Evolutionary conservation across 2,329 filamentous ascomycete genomes (phyloP), one percentile per base, ranked within the genome.

Genomic region (Penicillium sp.): DNA sequence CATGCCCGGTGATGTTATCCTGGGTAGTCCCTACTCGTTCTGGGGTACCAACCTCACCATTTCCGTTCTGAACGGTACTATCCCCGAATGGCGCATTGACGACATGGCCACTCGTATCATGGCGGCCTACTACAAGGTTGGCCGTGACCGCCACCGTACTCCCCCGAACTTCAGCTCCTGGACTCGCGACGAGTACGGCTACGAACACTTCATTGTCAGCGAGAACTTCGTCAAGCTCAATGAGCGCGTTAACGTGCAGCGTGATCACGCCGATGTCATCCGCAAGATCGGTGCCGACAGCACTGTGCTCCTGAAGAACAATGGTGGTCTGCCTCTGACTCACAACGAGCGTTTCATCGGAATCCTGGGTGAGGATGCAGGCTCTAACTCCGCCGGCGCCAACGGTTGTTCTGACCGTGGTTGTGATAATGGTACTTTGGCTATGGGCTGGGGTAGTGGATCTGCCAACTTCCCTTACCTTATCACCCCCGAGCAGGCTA

Each of bases 31-130:
- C 7, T 74, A 76, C 50, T 88, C 87, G 19, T 96, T 82, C 80
- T 96, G 90, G 89, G 93, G 93, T 10, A 79, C 87, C 27, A 98
- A 98, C 75, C 75, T 98, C 65, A 97, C 93, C 2, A 79, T 96
- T 48, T 90, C 90, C 1, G 87, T 97, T 6, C 75, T 96, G 65
- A 97, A 98, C 70, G 93, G 93, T 35, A 96, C 92, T 1, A 79
- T 98, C 31, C 91, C 93, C 1, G 86, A 90, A 64, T 96, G 90
- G 84, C 86, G 93, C 50, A 73, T 98, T 10, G 93, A 97, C 65
- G 95, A 98, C 70, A 96, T 96, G 88, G 90, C 86, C 5, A 89
- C 91, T 74, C 87, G 95, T 66, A 96, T 88, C 69, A 84, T 88
- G 76, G 80, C 86, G 51, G 84, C 84, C 3, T 88, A 84, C 72